phyloP scores from a whole-genome alignment of 2,329 filamentous ascomycete species.

The Xylariales sp. region DNA sequence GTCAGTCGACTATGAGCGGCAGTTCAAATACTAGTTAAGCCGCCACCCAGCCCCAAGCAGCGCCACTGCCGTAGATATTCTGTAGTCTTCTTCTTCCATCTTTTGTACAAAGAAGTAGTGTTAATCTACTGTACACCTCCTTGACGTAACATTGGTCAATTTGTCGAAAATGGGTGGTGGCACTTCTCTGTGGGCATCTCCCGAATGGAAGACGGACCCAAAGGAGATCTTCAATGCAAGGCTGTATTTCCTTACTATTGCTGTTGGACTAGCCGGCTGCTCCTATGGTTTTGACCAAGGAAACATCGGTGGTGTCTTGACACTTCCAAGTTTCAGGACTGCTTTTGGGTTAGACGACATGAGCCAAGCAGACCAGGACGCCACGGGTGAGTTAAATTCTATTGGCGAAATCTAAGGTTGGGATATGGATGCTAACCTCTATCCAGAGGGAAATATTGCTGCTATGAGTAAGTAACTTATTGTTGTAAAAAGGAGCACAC shows the following conservation, averaged over 20 bases:
- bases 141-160: too few relatives aligned
- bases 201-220: slow-evolving; percentile 30
- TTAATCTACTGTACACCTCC: too few relatives aligned
- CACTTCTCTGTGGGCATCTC: slow-evolving; percentile 30
- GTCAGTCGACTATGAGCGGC: too few relatives aligned
- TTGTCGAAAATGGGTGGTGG: slow-evolving; percentile 27
- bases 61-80: too few relatives aligned
- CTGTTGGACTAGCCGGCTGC: slow-evolving; percentile 31
- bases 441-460: slow-evolving; percentile 23
- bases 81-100: too few relatives aligned
- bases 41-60: too few relatives aligned
- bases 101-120: too few relatives aligned
- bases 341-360: slow-evolving; percentile 29
- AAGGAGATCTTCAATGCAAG: slow-evolving; percentile 30
- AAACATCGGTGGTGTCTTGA: slow-evolving; percentile 33
- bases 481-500: slow-evolving; percentile 7
- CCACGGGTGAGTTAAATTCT: slow-evolving; percentile 8
- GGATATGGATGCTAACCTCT: neutral
- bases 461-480: too few relatives aligned
- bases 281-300: slow-evolving; percentile 34
- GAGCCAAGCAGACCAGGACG: slow-evolving; percentile 20
- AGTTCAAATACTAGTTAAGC: too few relatives aligned
- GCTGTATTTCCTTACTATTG: slow-evolving; percentile 25
- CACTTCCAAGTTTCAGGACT: slow-evolving; percentile 27
- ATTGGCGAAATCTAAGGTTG: neutral